These are phyloP conservation scores for Gentiana macrophylla DNA, from an alignment of 257 asterid species.

Conservation along the genomic window DNA sequence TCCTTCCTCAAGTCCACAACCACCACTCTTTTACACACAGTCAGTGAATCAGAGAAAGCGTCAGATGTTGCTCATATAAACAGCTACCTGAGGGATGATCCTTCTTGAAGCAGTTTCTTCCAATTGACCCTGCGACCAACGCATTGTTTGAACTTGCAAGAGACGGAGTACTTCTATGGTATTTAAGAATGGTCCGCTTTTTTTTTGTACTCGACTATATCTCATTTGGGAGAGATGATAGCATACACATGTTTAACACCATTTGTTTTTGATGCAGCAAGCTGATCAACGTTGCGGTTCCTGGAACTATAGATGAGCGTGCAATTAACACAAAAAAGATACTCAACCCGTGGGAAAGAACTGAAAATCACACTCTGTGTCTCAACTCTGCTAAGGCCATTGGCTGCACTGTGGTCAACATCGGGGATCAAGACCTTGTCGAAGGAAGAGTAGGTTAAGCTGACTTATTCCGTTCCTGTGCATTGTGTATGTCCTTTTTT, in stretches of 20 bases:
- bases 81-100: conserved; percentile 93
- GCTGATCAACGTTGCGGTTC: conserved; percentile 93
- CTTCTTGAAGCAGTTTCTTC: conserved; percentile 85
- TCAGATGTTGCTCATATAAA: conserved; percentile 91
- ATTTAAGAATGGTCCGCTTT: conserved; percentile 19
- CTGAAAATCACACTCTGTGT: conserved; percentile 87
- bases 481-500: conserved; percentile 4
- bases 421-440: conserved; percentile 84
- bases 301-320: conserved; percentile 83
- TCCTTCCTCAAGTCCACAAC: conserved; percentile 85
- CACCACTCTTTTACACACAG: conserved; percentile 83
- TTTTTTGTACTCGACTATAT: conserved; percentile 12
- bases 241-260: conserved; percentile 6
- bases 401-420: conserved; percentile 93
- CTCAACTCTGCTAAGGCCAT: conserved; percentile 98
- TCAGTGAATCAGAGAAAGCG: conserved; percentile 73
- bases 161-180: conserved; percentile 94
- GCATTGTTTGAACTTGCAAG: conserved; percentile 78
- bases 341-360: conserved; percentile 96
- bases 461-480: conserved; percentile 3
- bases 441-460: conserved; percentile 91
- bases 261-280: conserved; percentile 41
- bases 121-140: conserved; percentile 61
- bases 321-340: conserved; percentile 79
- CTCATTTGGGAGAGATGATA: conserved; percentile 5